Evolutionary conservation across 2,329 filamentous ascomycete genomes (phyloP).

Genomic region (Neopestalotiopsis rosae): DNA sequence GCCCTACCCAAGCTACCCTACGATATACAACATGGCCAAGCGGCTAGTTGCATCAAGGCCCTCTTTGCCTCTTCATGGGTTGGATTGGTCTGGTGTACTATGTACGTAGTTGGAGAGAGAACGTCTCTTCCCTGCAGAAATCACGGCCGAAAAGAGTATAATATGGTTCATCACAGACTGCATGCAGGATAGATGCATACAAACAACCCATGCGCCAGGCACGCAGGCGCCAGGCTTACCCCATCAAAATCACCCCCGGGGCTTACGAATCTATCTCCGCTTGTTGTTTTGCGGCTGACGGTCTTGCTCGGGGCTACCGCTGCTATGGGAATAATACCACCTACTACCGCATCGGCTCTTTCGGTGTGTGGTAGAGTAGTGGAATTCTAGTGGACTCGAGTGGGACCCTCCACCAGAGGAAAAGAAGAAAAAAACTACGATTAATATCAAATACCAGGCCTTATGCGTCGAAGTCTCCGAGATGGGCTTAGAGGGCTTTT

Average conservation of each 20-base stretch:
- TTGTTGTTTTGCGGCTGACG: constrained; percentile 6
- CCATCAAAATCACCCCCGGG: neutral
- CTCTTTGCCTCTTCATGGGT: no score
- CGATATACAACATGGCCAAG: neutral
- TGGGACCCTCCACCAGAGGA: neutral
- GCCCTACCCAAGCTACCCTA: neutral
- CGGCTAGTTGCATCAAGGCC: neutral
- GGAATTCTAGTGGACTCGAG: neutral
- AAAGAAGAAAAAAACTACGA: neutral
- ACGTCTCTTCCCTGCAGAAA: neutral
- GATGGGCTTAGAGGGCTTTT: neutral
- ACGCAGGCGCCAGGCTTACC: neutral
- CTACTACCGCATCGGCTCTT: neutral
- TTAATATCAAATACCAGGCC: neutral
- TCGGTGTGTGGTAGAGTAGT: neutral
- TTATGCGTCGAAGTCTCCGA: neutral
- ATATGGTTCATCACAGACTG: no score
- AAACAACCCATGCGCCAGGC: neutral
- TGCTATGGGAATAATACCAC: neutral
- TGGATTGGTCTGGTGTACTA: no score
- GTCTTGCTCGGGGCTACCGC: neutral
- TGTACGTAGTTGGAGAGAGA: neutral
- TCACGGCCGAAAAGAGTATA: no score
- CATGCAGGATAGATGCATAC: neutral
- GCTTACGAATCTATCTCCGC: constrained; percentile 9